Evolutionary conservation across 495 filamentous ascomycete genomes (phyloP), one percentile per base, ranked within the genome.

Genomic region (Xylaria nigripes): DNA sequence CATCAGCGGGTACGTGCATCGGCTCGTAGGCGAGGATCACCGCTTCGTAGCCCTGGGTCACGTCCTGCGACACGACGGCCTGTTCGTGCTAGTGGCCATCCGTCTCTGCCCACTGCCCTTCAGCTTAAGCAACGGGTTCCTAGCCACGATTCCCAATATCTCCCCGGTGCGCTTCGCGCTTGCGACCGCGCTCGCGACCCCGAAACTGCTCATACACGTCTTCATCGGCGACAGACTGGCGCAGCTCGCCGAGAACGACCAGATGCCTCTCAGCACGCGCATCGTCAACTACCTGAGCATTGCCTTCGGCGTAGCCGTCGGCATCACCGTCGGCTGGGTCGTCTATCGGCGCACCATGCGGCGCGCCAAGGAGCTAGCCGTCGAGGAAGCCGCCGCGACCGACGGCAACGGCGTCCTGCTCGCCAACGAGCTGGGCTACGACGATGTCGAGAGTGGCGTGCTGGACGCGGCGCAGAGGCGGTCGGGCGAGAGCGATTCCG

Each of bases 101-200:
- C 78, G 93, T 25, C 73, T 97, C 32, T 96, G 93, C 55, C 93
- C 93, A 21, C 68, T 97, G 55, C 93, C 93, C n/a, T 98, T 95
- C 66, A 92, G 87, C 21, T 73, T 96, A 52, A 90, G 87, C 61
- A 98, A 98, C 62, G 93, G 90, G 18, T 95, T 93, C 21, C 81
- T 98, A 24, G 88, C 89, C 18, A 96, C 92, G 1, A 90, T 98
- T 58, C 90, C 88, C 2, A 95, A 89, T 6, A 87, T 98, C 6
- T 76, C 82, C 45, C 84, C 86, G 15, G 68, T 78, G 66, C 78
- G 77, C 59, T 97, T 94, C 66, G 86, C 82, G 27, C 61, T 86
- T 34, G 92, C 94, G 0, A 97, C 93, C 6, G 84, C 87, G 1
- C 68, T 86, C 13, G 76, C 70, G 16, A 74, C 76, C 59, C 93